phyloP scores from a whole-genome alignment of 2,329 filamentous ascomycete genomes.

The Daldinia sp. region DNA sequence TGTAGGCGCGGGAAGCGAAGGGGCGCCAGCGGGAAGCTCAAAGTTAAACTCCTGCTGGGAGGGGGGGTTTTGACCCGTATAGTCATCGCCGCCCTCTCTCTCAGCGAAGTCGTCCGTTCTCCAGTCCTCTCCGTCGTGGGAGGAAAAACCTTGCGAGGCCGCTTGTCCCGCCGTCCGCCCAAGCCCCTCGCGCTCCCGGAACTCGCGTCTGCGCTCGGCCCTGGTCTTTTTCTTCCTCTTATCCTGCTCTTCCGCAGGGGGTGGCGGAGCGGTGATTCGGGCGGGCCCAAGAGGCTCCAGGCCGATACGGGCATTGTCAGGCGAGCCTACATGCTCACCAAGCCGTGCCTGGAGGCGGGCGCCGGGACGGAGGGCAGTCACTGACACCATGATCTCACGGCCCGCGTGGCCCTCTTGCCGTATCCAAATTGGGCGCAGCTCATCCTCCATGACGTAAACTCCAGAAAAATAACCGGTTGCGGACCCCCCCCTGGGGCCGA shows the following conservation, averaged over 20 bases:
- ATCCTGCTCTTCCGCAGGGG: too few species aligned
- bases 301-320: neutral
- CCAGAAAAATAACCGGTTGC: neutral
- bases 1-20: neutral
- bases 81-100: too few species aligned
- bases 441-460: neutral
- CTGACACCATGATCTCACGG: neutral
- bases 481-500: too few species aligned
- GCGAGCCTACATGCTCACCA: neutral
- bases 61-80: neutral
- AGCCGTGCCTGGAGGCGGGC: neutral
- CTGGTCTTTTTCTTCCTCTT: too few species aligned
- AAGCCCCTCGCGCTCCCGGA: too few species aligned
- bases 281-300: too few species aligned
- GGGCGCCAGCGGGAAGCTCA: neutral
- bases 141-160: too few species aligned
- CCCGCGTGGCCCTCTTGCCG: neutral
- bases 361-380: neutral
- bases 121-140: too few species aligned
- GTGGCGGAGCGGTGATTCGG: neutral
- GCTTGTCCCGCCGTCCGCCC: too few species aligned
- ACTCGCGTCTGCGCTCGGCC: too few species aligned
- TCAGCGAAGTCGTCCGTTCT: too few species aligned
- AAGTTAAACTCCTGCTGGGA: neutral
- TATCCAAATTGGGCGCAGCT: neutral